These are phyloP conservation scores for Sutorius australiensis DNA, from an alignment of 768 basidiomycete species.

Conservation along the genomic window DNA sequence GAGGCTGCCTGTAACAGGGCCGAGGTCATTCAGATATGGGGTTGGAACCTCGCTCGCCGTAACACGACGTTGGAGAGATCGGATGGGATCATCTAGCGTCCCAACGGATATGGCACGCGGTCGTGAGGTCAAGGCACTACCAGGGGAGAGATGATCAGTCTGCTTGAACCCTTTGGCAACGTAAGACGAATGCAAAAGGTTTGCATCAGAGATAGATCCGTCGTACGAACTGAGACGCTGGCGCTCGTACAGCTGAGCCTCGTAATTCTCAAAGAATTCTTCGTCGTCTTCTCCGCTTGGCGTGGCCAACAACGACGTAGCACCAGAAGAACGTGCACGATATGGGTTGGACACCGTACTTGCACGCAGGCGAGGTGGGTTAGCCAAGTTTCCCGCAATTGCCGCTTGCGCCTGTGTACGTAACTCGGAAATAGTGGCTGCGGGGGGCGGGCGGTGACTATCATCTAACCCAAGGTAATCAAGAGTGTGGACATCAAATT, in stretches of 20 bases:
- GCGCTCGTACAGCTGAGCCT: constrained; percentile 41
- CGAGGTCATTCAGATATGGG: constrained; percentile 56
- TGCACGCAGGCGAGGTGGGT: constrained; percentile 78
- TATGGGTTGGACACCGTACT: constrained; percentile 95
- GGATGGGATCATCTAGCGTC: constrained; percentile 75
- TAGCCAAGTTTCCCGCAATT: constrained; percentile 77
- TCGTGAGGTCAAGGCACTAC: constrained; percentile 43
- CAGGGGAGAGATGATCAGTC: constrained; percentile 57
- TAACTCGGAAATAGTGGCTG: constrained; percentile 85
- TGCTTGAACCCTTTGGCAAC: constrained; percentile 73
- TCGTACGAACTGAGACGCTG: constrained; percentile 66
- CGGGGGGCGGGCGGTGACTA: constrained; percentile 62
- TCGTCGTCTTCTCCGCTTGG: constrained; percentile 69
- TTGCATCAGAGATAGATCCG: constrained; percentile 44
- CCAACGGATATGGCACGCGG: constrained; percentile 89
- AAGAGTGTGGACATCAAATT: constrained; percentile 90
- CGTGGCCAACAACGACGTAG: constrained; percentile 60
- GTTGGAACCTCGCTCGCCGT: constrained; percentile 52
- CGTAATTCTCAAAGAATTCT: constrained; percentile 66
- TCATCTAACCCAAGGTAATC: constrained; percentile 97
- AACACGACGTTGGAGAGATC: constrained; percentile 63
- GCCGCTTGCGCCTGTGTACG: constrained; percentile 88
- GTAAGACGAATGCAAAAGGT: constrained; percentile 54
- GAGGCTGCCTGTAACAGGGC: constrained; percentile 34
- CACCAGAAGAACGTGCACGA: constrained; percentile 56